Base-by-base conservation (phyloP, 2,329 filamentous ascomycete genomes). In the Paecilomyces variotii region DNA sequence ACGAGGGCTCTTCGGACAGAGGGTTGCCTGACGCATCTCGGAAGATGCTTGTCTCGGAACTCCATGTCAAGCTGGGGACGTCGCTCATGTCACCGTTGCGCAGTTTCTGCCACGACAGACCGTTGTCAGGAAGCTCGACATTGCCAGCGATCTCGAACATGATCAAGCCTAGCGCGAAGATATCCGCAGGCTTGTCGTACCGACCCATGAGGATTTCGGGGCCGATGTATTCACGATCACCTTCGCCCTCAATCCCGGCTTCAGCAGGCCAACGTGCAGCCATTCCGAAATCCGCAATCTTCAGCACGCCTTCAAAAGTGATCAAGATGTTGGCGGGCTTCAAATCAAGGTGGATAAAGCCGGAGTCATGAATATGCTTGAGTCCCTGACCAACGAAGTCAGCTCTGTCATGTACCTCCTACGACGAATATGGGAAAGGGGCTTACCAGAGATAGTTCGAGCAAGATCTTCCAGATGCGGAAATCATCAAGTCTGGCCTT, bases 391-490 rank as follows among this genome's bases (percentile, higher is more conserved):
- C 10, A 50, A 57, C 25, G 12, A 50, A 49, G 60, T 54, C 6
- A 52, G 30, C 14, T 30, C 57, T 2, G 19, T n/a, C 6, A 19
- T 45, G 2, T 12, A 32, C 56, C 34, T 11, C 11, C 25, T 55
- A 4, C 9, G 10, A 6, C 50, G 27, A 34, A 39, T 7, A n/a
- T 10, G 35, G 39, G 24, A 24, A 27, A 45, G 35, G 6, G 27
- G 80, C 88, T 76, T 84, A 94, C 91, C 80, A 88, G 79, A 67
- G 87, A 84, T 60, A 96, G 76, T 73, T 99, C 94, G 50, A 96
- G 83, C 66, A 97, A 79, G 59, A 97, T 93, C 78, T 99, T 99
- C 91, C 94, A 99, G 73, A 97, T 97, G 61, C 94, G 85, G 76
- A 99, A 99, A 72, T 97, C 94, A 74, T 99, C 94, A 64, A 99